Conservation (phyloP, 192 early-diverging fungal species). For the Backusella morwellensis region DNA sequence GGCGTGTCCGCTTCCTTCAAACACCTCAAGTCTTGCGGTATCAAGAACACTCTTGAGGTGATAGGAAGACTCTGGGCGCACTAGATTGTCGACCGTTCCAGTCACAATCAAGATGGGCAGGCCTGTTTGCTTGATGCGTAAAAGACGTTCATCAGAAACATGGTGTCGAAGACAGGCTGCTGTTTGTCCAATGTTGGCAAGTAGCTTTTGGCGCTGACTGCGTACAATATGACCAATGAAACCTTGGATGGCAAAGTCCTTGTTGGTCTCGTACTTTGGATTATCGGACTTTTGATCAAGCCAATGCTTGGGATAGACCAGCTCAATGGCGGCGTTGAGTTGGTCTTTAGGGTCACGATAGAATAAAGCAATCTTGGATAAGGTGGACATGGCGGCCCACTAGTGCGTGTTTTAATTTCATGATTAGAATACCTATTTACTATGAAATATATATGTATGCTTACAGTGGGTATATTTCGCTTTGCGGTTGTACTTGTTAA, state of each 20-base stretch:
- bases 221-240: neutral
- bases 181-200: slow-evolving; percentile 35
- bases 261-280: slow-evolving; percentile 22
- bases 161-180: slow-evolving; percentile 33
- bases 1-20: slow-evolving; percentile 40
- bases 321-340: slow-evolving; percentile 25
- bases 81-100: slow-evolving; percentile 38
- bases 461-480: slow-evolving; percentile 38
- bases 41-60: slow-evolving; percentile 29
- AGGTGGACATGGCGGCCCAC: slow-evolving; percentile 23
- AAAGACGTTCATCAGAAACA: slow-evolving; percentile 32
- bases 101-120: slow-evolving; percentile 33
- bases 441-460: neutral
- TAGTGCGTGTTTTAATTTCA: neutral
- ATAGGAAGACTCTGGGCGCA: slow-evolving; percentile 30
- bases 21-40: slow-evolving; percentile 20
- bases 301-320: slow-evolving; percentile 45
- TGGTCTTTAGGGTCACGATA: slow-evolving; percentile 34
- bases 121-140: slow-evolving; percentile 9
- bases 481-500: slow-evolving; percentile 62
- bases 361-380: slow-evolving; percentile 17
- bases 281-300: slow-evolving; percentile 27
- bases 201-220: slow-evolving; percentile 17
- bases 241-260: slow-evolving; percentile 7
- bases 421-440: neutral